Evolutionary conservation across 495 filamentous ascomycete genomes (phyloP).

Genomic region (Chaetomidium leptoderma): DNA sequence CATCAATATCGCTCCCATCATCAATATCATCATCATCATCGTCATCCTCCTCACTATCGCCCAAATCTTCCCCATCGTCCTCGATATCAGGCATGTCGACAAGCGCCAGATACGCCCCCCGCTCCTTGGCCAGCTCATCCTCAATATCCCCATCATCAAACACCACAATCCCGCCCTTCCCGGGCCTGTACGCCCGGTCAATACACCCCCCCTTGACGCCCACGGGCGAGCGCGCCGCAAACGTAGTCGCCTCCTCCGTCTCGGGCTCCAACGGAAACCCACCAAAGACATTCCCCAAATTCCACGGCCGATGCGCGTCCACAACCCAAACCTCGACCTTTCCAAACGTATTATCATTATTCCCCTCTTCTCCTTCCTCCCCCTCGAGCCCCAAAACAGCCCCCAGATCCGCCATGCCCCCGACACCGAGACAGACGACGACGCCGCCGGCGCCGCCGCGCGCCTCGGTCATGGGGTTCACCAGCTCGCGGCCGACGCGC

Average conservation of each 20-base stretch:
- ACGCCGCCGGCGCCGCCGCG: slow-evolving; percentile 78
- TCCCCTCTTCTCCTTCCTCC: slow-evolving; percentile 50
- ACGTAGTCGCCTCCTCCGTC: slow-evolving; percentile 43
- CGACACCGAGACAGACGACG: slow-evolving; percentile 88
- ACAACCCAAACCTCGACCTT: slow-evolving; percentile 93
- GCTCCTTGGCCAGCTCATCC: slow-evolving; percentile 70
- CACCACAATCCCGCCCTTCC: slow-evolving; percentile 79
- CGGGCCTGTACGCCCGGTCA: slow-evolving; percentile 63
- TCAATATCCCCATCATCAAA: slow-evolving; percentile 97
- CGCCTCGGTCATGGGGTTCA: slow-evolving; percentile 75
- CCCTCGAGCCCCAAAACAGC: slow-evolving; percentile 63
- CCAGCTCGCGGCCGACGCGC: slow-evolving; percentile 67
- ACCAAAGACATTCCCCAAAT: slow-evolving; percentile 87
- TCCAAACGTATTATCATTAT: slow-evolving; percentile 50
- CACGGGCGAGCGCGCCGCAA: slow-evolving; percentile 45
- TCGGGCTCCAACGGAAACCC: slow-evolving; percentile 53
- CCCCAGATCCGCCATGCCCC: slow-evolving; percentile 81
- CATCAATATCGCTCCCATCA: slow-evolving; percentile 36
- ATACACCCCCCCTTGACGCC: slow-evolving; percentile 64
- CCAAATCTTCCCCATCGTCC: slow-evolving; percentile 49
- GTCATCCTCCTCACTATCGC: slow-evolving; percentile 34
- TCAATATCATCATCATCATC: slow-evolving; percentile 25
- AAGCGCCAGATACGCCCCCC: slow-evolving; percentile 75
- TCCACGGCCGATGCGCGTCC: slow-evolving; percentile 90
- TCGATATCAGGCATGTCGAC: slow-evolving; percentile 87